phyloP scores from a whole-genome alignment of 2,329 filamentous ascomycete species.

The Emergomyces orientalis region DNA sequence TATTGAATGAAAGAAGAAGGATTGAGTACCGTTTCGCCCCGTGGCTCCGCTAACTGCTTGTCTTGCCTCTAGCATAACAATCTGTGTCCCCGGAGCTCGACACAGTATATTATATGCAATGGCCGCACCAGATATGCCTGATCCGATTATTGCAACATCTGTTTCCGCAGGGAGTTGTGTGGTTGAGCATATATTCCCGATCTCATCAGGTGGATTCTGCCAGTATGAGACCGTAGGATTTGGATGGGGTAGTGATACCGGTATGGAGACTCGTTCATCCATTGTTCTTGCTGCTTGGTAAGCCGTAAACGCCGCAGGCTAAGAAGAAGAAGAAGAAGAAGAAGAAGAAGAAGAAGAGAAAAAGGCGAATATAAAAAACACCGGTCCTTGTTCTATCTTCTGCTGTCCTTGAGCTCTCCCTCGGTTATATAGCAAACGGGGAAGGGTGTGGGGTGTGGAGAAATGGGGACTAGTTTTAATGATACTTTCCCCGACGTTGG shows the following conservation, averaged over 20 bases:
- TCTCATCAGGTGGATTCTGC: constrained; percentile 28
- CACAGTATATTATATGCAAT: constrained; percentile 25
- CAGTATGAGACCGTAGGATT: constrained; percentile 25
- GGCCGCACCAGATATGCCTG: constrained; percentile 31
- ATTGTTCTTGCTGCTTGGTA: constrained; percentile 5
- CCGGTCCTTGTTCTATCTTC: neutral
- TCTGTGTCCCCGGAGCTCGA: constrained; percentile 16
- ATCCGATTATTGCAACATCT: constrained; percentile 32
- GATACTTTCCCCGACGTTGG: neutral
- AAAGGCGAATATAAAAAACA: neutral
- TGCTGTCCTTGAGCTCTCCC: neutral
- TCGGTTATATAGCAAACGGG: neutral
- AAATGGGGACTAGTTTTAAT: neutral
- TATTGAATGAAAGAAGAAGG: neutral
- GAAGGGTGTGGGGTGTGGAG: neutral
- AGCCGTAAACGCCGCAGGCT: neutral
- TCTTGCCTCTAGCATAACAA: constrained; percentile 36
- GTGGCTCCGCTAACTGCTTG: constrained; percentile 17
- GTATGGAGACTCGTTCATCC: constrained; percentile 14
- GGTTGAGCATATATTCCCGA: constrained; percentile 20
- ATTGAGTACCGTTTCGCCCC: constrained; percentile 15
- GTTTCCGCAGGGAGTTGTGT: constrained; percentile 20
- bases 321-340: neutral
- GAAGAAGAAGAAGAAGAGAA: neutral
- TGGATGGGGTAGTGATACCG: constrained; percentile 18